phyloP scores from a whole-genome alignment of 140 eudicot genomes.

The Flaveria floridana region DNA sequence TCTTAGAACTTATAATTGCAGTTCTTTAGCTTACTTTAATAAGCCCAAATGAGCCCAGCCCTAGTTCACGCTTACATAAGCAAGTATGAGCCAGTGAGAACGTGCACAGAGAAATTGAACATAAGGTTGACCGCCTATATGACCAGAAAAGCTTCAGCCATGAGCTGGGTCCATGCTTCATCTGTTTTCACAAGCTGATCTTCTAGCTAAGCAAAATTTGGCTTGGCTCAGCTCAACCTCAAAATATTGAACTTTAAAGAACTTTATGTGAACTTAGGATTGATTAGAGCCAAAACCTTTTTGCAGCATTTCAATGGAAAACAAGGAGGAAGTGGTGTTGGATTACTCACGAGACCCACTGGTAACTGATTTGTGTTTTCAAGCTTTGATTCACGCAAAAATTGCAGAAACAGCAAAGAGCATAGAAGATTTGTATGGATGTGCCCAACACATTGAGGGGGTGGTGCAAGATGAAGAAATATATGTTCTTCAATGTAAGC shows the following conservation, averaged over 20 bases:
- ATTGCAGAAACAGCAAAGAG: constrained; percentile 67
- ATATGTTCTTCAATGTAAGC: constrained; percentile 81
- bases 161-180: not conserved
- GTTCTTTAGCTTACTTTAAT: not conserved
- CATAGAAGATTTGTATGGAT: constrained; percentile 72
- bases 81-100: not conserved
- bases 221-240: not conserved
- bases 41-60: not conserved
- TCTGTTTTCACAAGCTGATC: not conserved
- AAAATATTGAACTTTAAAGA: not conserved
- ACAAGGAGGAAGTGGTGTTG: constrained; percentile 71
- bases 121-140: no score
- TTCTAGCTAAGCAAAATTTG: not conserved
- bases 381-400: constrained; percentile 49
- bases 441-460: constrained; percentile 86
- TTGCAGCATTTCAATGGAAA: constrained; percentile 78
- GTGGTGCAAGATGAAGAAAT: constrained; percentile 75
- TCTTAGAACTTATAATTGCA: not conserved
- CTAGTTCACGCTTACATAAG: not conserved
- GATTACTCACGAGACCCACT: constrained; percentile 72
- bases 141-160: not conserved
- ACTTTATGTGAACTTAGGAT: not conserved
- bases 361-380: constrained; percentile 57
- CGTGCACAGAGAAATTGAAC: not conserved
- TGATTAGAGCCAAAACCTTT: constrained; percentile 12